Evolutionary conservation across 768 basidiomycete species (phyloP).

Genomic region (Baorangia bicolor): DNA sequence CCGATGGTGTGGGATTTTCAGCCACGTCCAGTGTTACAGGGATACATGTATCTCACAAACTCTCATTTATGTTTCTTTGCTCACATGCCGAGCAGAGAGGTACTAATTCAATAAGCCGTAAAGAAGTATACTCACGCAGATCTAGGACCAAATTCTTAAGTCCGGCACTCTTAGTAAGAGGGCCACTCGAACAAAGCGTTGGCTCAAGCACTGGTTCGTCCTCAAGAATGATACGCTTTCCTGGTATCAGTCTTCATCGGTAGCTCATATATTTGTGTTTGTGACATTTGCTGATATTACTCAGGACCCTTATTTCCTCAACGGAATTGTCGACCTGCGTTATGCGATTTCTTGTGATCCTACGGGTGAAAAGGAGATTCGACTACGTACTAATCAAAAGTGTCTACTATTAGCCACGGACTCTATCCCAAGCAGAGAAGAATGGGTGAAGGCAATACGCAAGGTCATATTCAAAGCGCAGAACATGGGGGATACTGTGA

Average conservation of each 20-base stretch:
- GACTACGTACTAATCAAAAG: conserved; percentile 81
- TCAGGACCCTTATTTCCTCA: conserved; percentile 97
- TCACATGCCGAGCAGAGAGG: conserved; percentile 89
- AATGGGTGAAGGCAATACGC: conserved; percentile 94
- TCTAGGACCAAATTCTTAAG: conserved; percentile 87
- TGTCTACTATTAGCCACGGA: conserved; percentile 70
- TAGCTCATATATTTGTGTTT: conserved; percentile 35
- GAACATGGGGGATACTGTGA: conserved; percentile 94
- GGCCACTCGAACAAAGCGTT: conserved; percentile 84
- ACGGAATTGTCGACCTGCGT: conserved; percentile 92
- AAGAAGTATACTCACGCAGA: conserved; percentile 12
- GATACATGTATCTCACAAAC: conserved; percentile 95
- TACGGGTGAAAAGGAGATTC: conserved; percentile 73
- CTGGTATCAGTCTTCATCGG: conserved; percentile 95
- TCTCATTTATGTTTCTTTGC: conserved; percentile 96
- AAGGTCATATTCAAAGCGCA: conserved; percentile 96
- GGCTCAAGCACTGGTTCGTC: conserved; percentile 95
- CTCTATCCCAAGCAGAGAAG: conserved; percentile 79
- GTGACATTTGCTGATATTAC: conserved; percentile 3
- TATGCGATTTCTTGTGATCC: conserved; percentile 91
- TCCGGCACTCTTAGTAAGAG: conserved; percentile 89
- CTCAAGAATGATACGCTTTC: conserved; percentile 94
- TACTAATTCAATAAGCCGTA: conserved; percentile 31
- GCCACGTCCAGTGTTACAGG: conserved; percentile 73
- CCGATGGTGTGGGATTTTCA: background rate